Evolutionary conservation across 139 green algal species (phyloP).

Genomic region (Haematococcus sp.): DNA sequence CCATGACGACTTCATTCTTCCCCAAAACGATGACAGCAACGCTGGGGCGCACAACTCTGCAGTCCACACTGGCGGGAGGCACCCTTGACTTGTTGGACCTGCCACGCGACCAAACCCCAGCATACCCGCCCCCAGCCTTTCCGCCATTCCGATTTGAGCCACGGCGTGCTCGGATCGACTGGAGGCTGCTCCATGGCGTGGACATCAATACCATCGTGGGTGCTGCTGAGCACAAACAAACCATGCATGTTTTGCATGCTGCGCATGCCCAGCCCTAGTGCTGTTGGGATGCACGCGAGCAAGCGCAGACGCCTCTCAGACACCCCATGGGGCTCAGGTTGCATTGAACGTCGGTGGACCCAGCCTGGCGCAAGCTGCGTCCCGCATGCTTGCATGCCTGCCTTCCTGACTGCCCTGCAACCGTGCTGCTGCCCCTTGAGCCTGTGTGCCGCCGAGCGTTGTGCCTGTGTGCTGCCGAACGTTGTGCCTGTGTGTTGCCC

Average conservation of each 20-base stretch:
- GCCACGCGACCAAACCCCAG: too few species aligned
- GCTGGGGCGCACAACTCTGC: too few species aligned
- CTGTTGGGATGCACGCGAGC: neutral
- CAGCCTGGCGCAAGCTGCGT: too few species aligned
- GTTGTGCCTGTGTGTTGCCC: neutral
- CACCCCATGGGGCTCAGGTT: too few species aligned
- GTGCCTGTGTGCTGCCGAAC: neutral
- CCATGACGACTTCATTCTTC: too few species aligned
- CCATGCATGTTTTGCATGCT: neutral
- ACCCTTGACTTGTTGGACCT: too few species aligned
- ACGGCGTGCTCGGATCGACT: constrained; percentile 55
- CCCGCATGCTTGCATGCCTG: too few species aligned
- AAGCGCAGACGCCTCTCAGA: too few species aligned
- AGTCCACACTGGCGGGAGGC: too few species aligned
- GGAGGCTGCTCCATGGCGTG: constrained; percentile 59
- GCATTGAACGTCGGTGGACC: too few species aligned
- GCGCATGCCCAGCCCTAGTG: too few species aligned
- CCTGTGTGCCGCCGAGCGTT: neutral
- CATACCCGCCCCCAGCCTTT: constrained; percentile 13
- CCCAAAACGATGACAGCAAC: too few species aligned
- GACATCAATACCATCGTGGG: constrained; percentile 57
- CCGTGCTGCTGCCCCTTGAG: neutral
- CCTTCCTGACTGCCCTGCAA: neutral
- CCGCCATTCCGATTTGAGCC: constrained; percentile 59
- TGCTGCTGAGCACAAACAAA: neutral